Conservation (phyloP, 1,284 basidiomycete species). For the Cryptococcus sp. region DNA sequence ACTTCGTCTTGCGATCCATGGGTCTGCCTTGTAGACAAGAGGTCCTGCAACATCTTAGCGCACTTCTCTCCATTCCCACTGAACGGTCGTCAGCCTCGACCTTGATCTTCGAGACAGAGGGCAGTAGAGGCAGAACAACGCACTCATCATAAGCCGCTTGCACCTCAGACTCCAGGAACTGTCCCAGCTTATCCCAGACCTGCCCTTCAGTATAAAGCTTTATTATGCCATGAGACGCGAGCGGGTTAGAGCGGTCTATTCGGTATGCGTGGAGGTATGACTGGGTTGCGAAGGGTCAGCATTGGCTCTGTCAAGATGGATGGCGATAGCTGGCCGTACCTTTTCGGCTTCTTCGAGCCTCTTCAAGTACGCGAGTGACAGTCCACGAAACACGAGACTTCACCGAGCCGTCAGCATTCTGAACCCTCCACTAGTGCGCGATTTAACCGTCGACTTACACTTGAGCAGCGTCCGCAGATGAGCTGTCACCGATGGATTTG, state of each 20-base stretch:
- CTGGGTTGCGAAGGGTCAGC: conserved; percentile 49
- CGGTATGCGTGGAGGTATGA: conserved; percentile 69
- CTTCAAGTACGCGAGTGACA: conserved; percentile 69
- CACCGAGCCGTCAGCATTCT: neutral
- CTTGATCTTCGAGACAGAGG: neutral
- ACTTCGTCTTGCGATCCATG: conserved; percentile 64
- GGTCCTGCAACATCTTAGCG: conserved; percentile 71
- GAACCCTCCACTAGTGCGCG: neutral
- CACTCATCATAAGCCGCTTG: conserved; percentile 61
- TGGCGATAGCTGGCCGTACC: conserved; percentile 56
- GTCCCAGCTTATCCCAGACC: conserved; percentile 62
- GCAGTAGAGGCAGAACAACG: conserved; percentile 24
- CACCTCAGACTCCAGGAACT: conserved; percentile 57
- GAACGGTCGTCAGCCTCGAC: conserved; percentile 4
- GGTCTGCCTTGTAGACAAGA: conserved; percentile 63
- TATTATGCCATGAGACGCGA: conserved; percentile 70
- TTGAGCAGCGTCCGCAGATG: conserved; percentile 53
- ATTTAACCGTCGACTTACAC: conserved; percentile 59
- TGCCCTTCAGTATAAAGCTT: conserved; percentile 66
- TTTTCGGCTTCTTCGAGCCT: conserved; percentile 72
- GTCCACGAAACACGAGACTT: conserved; percentile 77
- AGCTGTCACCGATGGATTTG: conserved; percentile 61
- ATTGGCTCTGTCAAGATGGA: neutral
- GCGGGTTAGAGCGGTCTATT: conserved; percentile 60
- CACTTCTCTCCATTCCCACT: conserved; percentile 76